Evolutionary conservation across 345 rosid species (phyloP).

Genomic region (Citrus medica): DNA sequence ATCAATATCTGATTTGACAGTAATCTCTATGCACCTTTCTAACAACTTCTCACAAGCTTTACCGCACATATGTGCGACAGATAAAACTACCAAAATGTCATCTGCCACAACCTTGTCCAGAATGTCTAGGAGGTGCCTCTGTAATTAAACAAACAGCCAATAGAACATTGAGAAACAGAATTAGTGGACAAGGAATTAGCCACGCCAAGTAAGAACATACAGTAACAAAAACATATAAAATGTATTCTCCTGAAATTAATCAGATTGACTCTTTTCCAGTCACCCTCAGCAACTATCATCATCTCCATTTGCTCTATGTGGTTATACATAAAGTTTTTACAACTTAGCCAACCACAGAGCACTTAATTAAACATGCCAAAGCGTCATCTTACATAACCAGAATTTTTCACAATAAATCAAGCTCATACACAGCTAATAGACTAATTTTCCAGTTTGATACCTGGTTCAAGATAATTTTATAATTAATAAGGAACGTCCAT

Average conservation of each 20-base stretch:
- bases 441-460: not conserved
- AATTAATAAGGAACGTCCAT: not conserved
- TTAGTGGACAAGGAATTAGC: not conserved
- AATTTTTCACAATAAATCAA: not conserved
- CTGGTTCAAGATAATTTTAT: not conserved
- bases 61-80: constrained; percentile 53
- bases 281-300: too few relatives aligned
- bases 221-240: not conserved
- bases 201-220: not conserved
- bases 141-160: constrained; percentile 26
- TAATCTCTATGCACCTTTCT: constrained; percentile 43
- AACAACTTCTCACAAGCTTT: constrained; percentile 48
- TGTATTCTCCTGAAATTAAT: not conserved
- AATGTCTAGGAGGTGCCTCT: constrained; percentile 62
- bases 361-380: not conserved
- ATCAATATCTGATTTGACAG: constrained; percentile 24
- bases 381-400: not conserved
- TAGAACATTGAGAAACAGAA: not conserved
- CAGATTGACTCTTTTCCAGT: not conserved
- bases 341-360: too few relatives aligned
- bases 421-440: not conserved
- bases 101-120: constrained; percentile 56
- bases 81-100: constrained; percentile 61
- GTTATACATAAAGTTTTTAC: too few relatives aligned
- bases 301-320: too few relatives aligned